Conservation (phyloP, 495 filamentous ascomycete species). For the Saxophila tyrrhenica region DNA sequence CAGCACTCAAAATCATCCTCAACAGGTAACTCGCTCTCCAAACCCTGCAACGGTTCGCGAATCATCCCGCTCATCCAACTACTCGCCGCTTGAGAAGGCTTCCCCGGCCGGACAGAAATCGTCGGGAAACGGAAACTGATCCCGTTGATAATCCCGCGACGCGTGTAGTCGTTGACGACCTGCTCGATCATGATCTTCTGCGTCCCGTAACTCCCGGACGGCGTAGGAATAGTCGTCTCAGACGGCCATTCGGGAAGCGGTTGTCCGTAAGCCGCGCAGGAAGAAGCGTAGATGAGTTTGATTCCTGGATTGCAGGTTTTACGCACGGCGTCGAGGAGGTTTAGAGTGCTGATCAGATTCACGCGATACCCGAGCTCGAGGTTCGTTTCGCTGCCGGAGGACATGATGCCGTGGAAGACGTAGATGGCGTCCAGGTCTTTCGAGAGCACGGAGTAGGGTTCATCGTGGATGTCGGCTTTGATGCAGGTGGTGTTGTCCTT, state of each 20-base stretch:
- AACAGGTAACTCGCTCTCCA: slow-evolving; percentile 53
- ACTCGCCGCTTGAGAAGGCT: slow-evolving; percentile 62
- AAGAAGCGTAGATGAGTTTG: slow-evolving; percentile 53
- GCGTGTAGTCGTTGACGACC: slow-evolving; percentile 64
- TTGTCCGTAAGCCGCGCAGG: slow-evolving; percentile 50
- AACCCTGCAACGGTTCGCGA: slow-evolving; percentile 51
- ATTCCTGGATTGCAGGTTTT: slow-evolving; percentile 46
- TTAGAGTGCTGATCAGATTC: slow-evolving; percentile 61
- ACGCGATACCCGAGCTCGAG: slow-evolving; percentile 61
- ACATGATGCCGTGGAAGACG: slow-evolving; percentile 82
- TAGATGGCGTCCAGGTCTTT: slow-evolving; percentile 50
- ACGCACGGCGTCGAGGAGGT: slow-evolving; percentile 51
- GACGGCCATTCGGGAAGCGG: slow-evolving; percentile 33
- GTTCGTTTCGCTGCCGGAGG: slow-evolving; percentile 60
- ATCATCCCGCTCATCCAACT: slow-evolving; percentile 67
- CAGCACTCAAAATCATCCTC: slow-evolving; percentile 47
- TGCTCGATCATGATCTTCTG: slow-evolving; percentile 70
- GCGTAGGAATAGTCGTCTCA: slow-evolving; percentile 51
- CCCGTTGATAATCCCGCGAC: slow-evolving; percentile 57
- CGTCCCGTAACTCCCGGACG: slow-evolving; percentile 61
- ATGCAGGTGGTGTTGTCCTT: slow-evolving; percentile 13
- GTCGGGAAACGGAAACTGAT: slow-evolving; percentile 61
- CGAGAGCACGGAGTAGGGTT: slow-evolving; percentile 12
- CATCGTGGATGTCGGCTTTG: slow-evolving; percentile 22
- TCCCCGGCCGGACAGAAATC: slow-evolving; percentile 61